Conservation (phyloP, 2,329 filamentous ascomycete species). For the Cadophora gregata region DNA sequence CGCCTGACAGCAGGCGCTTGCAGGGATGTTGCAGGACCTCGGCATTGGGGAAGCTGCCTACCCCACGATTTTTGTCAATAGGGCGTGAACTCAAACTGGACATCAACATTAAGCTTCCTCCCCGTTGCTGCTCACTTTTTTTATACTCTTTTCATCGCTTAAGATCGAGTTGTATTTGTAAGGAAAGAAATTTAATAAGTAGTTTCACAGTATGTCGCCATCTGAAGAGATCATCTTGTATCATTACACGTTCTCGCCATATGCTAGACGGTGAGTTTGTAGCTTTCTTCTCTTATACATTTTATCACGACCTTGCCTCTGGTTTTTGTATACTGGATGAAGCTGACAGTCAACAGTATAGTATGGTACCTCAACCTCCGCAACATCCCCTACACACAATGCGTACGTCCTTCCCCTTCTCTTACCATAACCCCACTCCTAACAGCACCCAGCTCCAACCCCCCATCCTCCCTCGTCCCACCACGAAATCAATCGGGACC, state of each 20-base stretch:
- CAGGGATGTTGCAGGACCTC: slow-evolving; percentile 10
- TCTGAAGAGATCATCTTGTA: slow-evolving; percentile 56
- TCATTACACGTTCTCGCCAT: slow-evolving; percentile 71
- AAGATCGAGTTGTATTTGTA: neutral
- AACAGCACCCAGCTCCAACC: slow-evolving; percentile 63
- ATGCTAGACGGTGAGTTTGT: slow-evolving; percentile 54
- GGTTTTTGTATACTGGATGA: too few species aligned
- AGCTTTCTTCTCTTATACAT: neutral
- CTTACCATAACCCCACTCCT: neutral
- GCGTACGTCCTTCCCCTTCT: slow-evolving; percentile 54
- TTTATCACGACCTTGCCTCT: too few species aligned
- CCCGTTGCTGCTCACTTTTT: neutral
- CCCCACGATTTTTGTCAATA: neutral
- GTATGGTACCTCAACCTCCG: slow-evolving; percentile 72
- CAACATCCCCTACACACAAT: slow-evolving; percentile 70
- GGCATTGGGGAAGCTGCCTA: slow-evolving; percentile 13
- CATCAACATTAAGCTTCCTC: neutral
- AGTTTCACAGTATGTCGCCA: neutral
- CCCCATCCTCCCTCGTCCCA: slow-evolving; percentile 67
- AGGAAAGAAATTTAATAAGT: neutral
- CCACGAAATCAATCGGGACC: slow-evolving; percentile 65
- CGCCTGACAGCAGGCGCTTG: neutral
- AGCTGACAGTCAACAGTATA: slow-evolving; percentile 45
- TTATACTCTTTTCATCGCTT: neutral
- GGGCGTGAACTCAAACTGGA: neutral